phyloP scores from a whole-genome alignment of 257 asterid genomes.

The Orobanche coerulescens region DNA sequence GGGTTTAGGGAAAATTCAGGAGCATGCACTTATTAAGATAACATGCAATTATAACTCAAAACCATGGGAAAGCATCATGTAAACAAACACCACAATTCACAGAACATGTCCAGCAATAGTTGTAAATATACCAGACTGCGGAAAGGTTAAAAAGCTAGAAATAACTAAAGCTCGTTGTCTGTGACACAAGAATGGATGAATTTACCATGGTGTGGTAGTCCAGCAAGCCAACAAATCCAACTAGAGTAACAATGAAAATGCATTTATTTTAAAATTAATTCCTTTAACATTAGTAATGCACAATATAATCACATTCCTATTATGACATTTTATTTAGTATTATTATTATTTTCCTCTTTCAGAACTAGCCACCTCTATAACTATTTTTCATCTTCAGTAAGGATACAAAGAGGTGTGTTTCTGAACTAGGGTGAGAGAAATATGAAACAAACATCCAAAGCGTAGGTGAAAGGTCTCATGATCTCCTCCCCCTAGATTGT shows the following conservation, averaged over 20 bases:
- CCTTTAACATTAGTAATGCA: not conserved
- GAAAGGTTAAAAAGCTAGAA: not conserved
- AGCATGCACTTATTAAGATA: not conserved
- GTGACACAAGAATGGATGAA: not conserved
- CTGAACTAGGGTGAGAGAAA: not conserved
- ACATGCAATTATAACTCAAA: not conserved
- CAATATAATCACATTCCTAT: not conserved
- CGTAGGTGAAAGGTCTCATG: not conserved
- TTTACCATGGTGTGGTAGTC: not conserved
- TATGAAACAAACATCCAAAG: not conserved
- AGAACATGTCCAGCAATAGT: not conserved
- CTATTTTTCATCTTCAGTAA: slow-evolving; percentile 3
- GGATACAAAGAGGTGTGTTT: not conserved
- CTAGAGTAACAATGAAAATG: not conserved
- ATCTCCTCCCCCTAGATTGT: not conserved
- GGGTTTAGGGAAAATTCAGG: not conserved
- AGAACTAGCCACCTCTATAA: not conserved
- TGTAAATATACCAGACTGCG: not conserved
- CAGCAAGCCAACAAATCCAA: not conserved
- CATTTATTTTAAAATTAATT: not conserved
- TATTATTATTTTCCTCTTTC: not conserved
- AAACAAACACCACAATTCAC: not conserved
- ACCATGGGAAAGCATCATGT: not conserved
- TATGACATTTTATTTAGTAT: not conserved
- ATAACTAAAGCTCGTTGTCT: not conserved